Percentiles rank a stretch among this genome's conserved stretches.
Conservation (phyloP, 768 basidiomycete genomes). For the Leccinum pellstonianum region DNA sequence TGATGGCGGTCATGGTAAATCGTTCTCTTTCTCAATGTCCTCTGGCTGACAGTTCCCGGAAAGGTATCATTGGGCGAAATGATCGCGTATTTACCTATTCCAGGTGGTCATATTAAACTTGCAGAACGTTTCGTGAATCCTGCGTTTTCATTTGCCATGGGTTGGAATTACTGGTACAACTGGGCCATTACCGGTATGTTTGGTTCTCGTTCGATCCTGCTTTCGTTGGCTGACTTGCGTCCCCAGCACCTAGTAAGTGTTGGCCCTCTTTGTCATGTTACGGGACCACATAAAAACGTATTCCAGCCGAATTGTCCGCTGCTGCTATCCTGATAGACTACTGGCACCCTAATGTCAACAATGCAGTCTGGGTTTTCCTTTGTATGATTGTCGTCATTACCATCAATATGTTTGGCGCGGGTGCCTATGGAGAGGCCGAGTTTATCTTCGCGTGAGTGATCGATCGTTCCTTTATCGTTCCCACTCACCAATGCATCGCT, state of each 20-base stretch:
- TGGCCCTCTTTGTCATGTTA: neutral
- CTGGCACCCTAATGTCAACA: slow-evolving; percentile 58
- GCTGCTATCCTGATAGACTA: slow-evolving; percentile 75
- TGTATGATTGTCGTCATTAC: slow-evolving; percentile 71
- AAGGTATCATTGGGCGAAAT: slow-evolving; percentile 59
- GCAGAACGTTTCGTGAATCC: slow-evolving; percentile 82
- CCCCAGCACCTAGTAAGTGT: slow-evolving; percentile 26
- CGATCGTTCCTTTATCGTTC: neutral
- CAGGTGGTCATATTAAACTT: slow-evolving; percentile 78
- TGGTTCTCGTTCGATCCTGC: neutral
- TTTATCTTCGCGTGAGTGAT: slow-evolving; percentile 71
- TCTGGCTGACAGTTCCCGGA: neutral
- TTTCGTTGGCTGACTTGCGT: neutral
- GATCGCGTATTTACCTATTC: slow-evolving; percentile 75
- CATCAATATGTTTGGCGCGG: slow-evolving; percentile 76
- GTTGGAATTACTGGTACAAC: slow-evolving; percentile 56
- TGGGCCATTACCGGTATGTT: slow-evolving; percentile 27
- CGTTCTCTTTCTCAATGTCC: too few relatives aligned
- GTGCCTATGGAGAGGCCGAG: slow-evolving; percentile 81
- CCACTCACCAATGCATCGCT: neutral
- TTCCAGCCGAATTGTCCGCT: slow-evolving; percentile 33
- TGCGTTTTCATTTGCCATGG: slow-evolving; percentile 59
- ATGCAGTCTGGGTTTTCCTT: slow-evolving; percentile 79
- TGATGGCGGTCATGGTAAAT: slow-evolving; percentile 68
- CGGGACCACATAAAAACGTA: slow-evolving; percentile 2